Evolutionary conservation across 2,329 filamentous ascomycete genomes (phyloP).

Genomic region (Hymenoscyphus scutula): DNA sequence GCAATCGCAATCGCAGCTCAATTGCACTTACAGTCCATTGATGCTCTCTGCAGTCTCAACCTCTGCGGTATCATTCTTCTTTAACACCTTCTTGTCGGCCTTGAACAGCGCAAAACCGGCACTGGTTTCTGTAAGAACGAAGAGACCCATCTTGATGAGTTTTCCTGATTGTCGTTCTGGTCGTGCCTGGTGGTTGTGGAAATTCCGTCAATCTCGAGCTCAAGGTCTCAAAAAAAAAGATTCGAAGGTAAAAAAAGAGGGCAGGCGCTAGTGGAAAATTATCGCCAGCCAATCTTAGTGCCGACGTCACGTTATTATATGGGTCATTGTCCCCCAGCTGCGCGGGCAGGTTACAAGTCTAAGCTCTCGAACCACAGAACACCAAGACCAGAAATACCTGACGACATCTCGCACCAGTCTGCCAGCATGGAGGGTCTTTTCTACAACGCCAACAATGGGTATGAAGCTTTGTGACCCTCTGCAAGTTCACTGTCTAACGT

Average conservation of each 20-base stretch:
- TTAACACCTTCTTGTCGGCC: conserved; percentile 96
- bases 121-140: conserved; percentile 88
- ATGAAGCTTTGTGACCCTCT: conserved; percentile 33
- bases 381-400: conserved; percentile 11
- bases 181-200: conserved; percentile 13
- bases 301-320: conserved; percentile 14
- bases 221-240: conserved; percentile 27
- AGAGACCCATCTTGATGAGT: conserved; percentile 71
- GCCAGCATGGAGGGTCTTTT: conserved; percentile 81
- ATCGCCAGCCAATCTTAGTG: conserved; percentile 12
- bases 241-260: conserved; percentile 19
- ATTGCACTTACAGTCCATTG: conserved; percentile 71
- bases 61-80: conserved; percentile 75
- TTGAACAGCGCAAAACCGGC: conserved; percentile 95
- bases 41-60: conserved; percentile 79
- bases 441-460: conserved; percentile 95
- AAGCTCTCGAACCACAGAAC: not conserved
- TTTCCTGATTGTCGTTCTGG: conserved; percentile 12
- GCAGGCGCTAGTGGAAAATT: conserved; percentile 16
- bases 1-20: conserved; percentile 15
- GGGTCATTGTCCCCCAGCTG: not conserved
- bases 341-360: not conserved
- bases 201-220: conserved; percentile 14
- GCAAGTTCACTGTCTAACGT: conserved; percentile 22
- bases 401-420: conserved; percentile 17